Evolutionary conservation across 257 asterid genomes (phyloP).

Genomic region (Verbascum thapsus): DNA sequence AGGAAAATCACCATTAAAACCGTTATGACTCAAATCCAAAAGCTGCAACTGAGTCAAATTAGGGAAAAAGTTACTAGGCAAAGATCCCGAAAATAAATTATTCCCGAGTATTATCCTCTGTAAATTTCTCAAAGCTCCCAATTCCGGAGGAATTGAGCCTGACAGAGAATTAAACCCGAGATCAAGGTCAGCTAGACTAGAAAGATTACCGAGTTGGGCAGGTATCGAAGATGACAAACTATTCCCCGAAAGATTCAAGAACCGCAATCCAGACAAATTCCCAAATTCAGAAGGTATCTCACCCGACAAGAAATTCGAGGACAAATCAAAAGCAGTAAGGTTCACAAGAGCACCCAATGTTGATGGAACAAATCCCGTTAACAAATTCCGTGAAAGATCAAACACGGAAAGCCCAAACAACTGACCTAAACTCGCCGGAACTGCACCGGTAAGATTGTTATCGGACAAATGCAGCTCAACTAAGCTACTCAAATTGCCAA

Average conservation of each 20-base stretch:
- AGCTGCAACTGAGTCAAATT: conserved; percentile 52
- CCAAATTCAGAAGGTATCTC: conserved; percentile 66
- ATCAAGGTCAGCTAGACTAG: conserved; percentile 74
- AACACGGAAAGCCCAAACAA: conserved; percentile 57
- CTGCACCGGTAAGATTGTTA: conserved; percentile 59
- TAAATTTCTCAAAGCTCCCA: conserved; percentile 64
- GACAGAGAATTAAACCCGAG: conserved; percentile 66
- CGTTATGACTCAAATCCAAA: conserved; percentile 55
- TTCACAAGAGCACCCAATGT: conserved; percentile 45
- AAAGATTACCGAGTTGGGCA: conserved; percentile 69
- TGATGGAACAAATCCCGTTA: conserved; percentile 57
- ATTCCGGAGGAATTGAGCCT: conserved; percentile 56
- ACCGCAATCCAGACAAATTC: conserved; percentile 49
- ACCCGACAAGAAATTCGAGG: conserved; percentile 68
- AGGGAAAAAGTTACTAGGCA: conserved; percentile 56
- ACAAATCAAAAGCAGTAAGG: conserved; percentile 67
- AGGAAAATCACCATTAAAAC: conserved; percentile 58
- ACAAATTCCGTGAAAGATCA: conserved; percentile 72
- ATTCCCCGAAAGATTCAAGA: conserved; percentile 72
- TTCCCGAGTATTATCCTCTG: conserved; percentile 46
- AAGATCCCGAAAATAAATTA: conserved; percentile 54
- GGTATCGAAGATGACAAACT: conserved; percentile 78
- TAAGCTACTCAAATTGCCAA: conserved; percentile 79
- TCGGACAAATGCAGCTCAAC: conserved; percentile 58
- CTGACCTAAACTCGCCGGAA: conserved; percentile 71